A percentile compares a stretch with the other conserved stretches of the same genome.
Evolutionary conservation across 768 basidiomycete genomes (phyloP).

Genomic region (Psilocybe sp.): DNA sequence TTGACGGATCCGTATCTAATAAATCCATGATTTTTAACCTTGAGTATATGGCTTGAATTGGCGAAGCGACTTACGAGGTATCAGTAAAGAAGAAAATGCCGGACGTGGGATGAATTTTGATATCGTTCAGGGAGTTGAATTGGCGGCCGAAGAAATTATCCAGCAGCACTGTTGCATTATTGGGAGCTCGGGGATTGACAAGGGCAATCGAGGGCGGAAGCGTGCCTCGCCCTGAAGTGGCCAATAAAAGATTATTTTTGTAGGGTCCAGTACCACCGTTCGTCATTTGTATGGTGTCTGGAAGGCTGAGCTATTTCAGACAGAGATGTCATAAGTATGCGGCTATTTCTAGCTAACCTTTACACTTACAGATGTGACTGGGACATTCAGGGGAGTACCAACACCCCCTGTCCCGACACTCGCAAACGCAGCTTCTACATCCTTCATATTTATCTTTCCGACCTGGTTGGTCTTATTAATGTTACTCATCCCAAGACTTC

Average conservation of each 20-base stretch:
- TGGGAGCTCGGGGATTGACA: constrained; percentile 60
- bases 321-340: constrained; percentile 1
- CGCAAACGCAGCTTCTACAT: constrained; percentile 47
- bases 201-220: constrained; percentile 61
- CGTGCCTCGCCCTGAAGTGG: constrained; percentile 63
- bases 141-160: constrained; percentile 81
- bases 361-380: constrained; percentile 38
- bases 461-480: constrained; percentile 62
- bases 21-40: neutral
- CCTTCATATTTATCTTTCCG: constrained; percentile 57
- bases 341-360: neutral
- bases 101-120: constrained; percentile 65
- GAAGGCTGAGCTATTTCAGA: constrained; percentile 48
- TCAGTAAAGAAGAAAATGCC: constrained; percentile 78
- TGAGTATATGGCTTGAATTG: neutral
- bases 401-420: constrained; percentile 24
- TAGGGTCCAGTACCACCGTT: constrained; percentile 68
- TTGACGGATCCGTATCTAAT: constrained; percentile 62
- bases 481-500: constrained; percentile 59
- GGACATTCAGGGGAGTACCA: constrained; percentile 40
- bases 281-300: constrained; percentile 63
- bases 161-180: constrained; percentile 66
- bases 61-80: constrained; percentile 41
- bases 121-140: constrained; percentile 81
- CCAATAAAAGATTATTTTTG: constrained; percentile 54